Evolutionary conservation across 2,329 filamentous ascomycete species (phyloP), one percentile per base, ranked within the genome.

Genomic region (Pseudocercospora musae): DNA sequence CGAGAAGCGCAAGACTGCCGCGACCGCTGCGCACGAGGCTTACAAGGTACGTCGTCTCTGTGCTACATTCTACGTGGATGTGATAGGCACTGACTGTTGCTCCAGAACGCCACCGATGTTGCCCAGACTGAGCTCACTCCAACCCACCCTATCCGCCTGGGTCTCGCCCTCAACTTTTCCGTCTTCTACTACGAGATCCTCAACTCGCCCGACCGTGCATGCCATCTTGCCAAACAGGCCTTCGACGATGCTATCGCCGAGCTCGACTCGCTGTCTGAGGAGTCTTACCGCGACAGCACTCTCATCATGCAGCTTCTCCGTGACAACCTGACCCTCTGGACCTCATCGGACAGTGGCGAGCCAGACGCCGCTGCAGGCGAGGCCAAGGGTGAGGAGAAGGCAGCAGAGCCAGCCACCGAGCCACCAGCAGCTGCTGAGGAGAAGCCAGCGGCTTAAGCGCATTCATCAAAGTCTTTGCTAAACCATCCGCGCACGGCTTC

Each of bases 181-280:
- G 94, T 97, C 75, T 97, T 97, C 86, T 96, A 96, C 88, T 96
- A 97, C 82, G 95, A 97, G 87, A 97, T 97, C 79, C 85, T 97
- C 78, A 98, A 97, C 89, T 96, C 93, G 37, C 94, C 93, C 75
- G 93, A 97, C 81, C 92, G 91, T 78, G 94, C 94, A 76, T 98
- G 94, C 88, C 94, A 98, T 79, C 88, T 98, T 71, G 94, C 94
- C 81, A 98, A 98, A 88, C 94, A 98, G 85, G 94, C 95, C 56
- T 98, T 98, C 77, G 94, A 98, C 78, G 94, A 97, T 79, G 94
- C 94, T 75, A 97, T 98, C 79, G 94, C 94, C 76, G 93, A 98
- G 88, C 92, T 98, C 73, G 94, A 98, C 85, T 96, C 92, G 57
- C 86, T 98, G 69, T 96, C 92, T 64, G 94, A 97, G 85, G 94